Evolutionary conservation across 2,329 filamentous ascomycete species (phyloP).

Genomic region (Aaosphaeria arxii): DNA sequence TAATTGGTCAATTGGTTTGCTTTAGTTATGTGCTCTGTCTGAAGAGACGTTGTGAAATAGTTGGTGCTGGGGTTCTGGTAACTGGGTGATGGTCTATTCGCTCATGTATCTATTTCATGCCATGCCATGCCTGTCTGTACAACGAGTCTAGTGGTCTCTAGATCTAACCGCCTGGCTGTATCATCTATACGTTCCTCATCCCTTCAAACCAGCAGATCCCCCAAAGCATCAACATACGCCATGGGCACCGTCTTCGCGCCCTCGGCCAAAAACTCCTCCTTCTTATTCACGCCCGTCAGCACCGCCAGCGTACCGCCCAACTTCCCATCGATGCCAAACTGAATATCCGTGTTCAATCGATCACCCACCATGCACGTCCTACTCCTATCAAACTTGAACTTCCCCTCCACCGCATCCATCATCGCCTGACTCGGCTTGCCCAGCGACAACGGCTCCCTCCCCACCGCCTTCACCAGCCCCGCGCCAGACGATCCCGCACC

Average conservation of each 20-base stretch:
- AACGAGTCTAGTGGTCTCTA: too few species aligned
- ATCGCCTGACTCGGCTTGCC: slow-evolving; percentile 98
- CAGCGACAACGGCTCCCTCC: slow-evolving; percentile 69
- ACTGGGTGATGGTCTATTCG: too few species aligned
- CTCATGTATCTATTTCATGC: too few species aligned
- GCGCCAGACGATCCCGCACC: slow-evolving; percentile 82
- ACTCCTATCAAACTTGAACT: slow-evolving; percentile 81
- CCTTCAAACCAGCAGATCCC: slow-evolving; percentile 58
- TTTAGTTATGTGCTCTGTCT: too few species aligned
- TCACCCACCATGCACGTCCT: slow-evolving; percentile 96
- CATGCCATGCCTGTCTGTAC: too few species aligned
- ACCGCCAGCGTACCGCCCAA: slow-evolving; percentile 90
- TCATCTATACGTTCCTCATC: too few species aligned
- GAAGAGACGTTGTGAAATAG: too few species aligned
- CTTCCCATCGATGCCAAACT: slow-evolving; percentile 87
- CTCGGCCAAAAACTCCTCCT: slow-evolving; percentile 74
- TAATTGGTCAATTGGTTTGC: too few species aligned
- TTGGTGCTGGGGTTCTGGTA: too few species aligned
- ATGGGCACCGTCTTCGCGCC: slow-evolving; percentile 68
- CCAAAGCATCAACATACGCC: slow-evolving; percentile 81
- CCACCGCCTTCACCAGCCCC: slow-evolving; percentile 64
- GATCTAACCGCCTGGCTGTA: too few species aligned
- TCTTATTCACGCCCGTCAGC: slow-evolving; percentile 82
- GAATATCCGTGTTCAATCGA: slow-evolving; percentile 90
- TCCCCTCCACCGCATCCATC: slow-evolving; percentile 98